Evolutionary conservation across 768 basidiomycete species (phyloP).

Genomic region (Panus rudis): DNA sequence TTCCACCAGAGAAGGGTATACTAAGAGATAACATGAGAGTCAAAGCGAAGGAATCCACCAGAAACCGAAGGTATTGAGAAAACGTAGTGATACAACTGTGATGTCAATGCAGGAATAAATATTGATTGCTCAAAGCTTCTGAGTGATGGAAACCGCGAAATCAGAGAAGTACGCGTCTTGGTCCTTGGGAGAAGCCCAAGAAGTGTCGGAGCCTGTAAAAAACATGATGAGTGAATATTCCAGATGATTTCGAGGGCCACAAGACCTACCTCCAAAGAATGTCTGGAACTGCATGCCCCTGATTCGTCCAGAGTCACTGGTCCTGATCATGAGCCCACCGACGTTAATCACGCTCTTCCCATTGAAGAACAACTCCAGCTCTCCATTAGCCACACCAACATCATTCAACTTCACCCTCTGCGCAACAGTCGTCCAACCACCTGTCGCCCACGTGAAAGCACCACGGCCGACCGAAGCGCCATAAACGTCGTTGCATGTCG

Average conservation of each 20-base stretch:
- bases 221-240: neutral
- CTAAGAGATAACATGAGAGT: no score
- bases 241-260: neutral
- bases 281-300: conserved; percentile 68
- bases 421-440: conserved; percentile 57
- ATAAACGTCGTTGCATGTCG: conserved; percentile 54
- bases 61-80: no score
- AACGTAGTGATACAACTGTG: no score
- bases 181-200: conserved; percentile 54
- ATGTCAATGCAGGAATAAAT: neutral
- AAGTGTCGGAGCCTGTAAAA: conserved; percentile 32
- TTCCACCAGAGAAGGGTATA: no score
- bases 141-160: conserved; percentile 56
- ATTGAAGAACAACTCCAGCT: conserved; percentile 58
- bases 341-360: conserved; percentile 59
- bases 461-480: conserved; percentile 68
- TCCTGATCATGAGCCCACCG: conserved; percentile 45
- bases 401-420: conserved; percentile 57
- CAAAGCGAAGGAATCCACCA: no score
- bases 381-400: conserved; percentile 59
- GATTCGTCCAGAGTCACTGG: conserved; percentile 40
- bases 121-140: conserved; percentile 30
- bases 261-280: conserved; percentile 60
- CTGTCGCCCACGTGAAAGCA: conserved; percentile 54
- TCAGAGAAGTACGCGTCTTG: conserved; percentile 64